These are phyloP conservation scores for Sarocladium kiliense DNA, from an alignment of 2,329 filamentous ascomycete species.

Conservation along the genomic window DNA sequence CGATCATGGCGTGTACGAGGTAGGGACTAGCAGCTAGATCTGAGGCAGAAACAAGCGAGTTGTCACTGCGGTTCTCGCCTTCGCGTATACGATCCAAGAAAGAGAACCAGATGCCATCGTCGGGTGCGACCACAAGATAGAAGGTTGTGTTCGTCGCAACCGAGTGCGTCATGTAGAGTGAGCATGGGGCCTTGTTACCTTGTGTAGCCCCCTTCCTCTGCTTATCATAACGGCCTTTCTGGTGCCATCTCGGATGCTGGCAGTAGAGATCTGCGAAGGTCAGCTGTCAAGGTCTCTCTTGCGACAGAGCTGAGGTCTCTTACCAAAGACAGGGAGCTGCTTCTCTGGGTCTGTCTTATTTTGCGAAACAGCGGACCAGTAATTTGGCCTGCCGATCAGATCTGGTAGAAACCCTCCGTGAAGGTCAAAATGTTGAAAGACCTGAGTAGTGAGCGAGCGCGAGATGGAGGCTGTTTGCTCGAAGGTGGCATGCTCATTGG, in stretches of 20 bases:
- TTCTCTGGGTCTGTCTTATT: neutral
- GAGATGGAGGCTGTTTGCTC: neutral
- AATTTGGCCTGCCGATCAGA: neutral
- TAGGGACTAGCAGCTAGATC: neutral
- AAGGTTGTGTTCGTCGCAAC: neutral
- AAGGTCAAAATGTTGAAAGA: neutral
- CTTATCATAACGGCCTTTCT: neutral
- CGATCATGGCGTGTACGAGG: neutral
- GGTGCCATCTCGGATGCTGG: constrained; percentile 1
- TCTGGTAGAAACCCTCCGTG: neutral
- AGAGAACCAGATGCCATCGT: neutral
- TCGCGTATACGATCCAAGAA: neutral
- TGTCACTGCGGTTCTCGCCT: neutral
- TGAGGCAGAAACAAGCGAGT: neutral
- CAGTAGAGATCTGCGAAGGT: neutral
- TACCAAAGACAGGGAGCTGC: neutral
- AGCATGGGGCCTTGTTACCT: neutral
- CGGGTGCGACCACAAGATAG: neutral
- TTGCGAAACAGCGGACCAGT: neutral
- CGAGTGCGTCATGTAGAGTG: neutral
- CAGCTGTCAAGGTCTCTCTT: no score
- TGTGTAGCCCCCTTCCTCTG: neutral
- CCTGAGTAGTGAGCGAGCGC: neutral
- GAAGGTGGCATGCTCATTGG: neutral
- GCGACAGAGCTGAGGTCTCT: neutral